A percentile compares a stretch with the other conserved stretches of the same genome.
Conservation (phyloP, 2,329 filamentous ascomycete species). For the Ophiostoma ips region DNA sequence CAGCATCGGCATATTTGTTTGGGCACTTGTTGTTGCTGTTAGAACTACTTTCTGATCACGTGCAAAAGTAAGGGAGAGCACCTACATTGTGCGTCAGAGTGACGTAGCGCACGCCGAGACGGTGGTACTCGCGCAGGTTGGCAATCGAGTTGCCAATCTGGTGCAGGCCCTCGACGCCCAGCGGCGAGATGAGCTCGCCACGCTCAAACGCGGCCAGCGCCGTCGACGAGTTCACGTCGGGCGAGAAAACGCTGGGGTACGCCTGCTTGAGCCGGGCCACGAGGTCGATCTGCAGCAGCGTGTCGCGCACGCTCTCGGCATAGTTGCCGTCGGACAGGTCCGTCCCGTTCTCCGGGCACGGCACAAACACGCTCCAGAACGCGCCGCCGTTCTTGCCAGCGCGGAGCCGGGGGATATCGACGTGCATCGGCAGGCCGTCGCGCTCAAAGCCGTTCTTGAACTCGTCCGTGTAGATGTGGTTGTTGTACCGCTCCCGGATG, state of each 20-base stretch:
- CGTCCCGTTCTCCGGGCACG: conserved; percentile 57
- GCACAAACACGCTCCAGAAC: conserved; percentile 85
- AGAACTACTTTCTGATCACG: background rate
- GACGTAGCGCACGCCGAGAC: conserved; percentile 71
- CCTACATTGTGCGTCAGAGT: conserved; percentile 69
- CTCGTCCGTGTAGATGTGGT: conserved; percentile 60
- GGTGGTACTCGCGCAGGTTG: conserved; percentile 61
- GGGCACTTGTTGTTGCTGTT: conserved; percentile 40
- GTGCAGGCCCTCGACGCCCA: conserved; percentile 78
- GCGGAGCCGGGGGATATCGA: conserved; percentile 64
- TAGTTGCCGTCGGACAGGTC: conserved; percentile 66
- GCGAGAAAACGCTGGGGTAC: conserved; percentile 59
- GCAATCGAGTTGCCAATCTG: conserved; percentile 79
- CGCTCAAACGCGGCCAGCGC: conserved; percentile 45
- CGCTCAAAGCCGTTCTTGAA: conserved; percentile 65
- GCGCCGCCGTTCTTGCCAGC: conserved; percentile 63
- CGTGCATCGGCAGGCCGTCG: conserved; percentile 53
- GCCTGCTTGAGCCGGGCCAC: conserved; percentile 46
- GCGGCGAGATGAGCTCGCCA: conserved; percentile 58
- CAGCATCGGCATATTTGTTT: conserved; percentile 78
- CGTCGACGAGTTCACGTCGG: conserved; percentile 40
- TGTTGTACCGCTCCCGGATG: conserved; percentile 52
- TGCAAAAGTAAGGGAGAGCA: background rate
- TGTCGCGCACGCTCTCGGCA: conserved; percentile 37
- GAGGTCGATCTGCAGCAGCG: conserved; percentile 63